Evolutionary conservation across 1,139 yeast species (phyloP).

Genomic region (Zygotorulaspora mrakii): DNA sequence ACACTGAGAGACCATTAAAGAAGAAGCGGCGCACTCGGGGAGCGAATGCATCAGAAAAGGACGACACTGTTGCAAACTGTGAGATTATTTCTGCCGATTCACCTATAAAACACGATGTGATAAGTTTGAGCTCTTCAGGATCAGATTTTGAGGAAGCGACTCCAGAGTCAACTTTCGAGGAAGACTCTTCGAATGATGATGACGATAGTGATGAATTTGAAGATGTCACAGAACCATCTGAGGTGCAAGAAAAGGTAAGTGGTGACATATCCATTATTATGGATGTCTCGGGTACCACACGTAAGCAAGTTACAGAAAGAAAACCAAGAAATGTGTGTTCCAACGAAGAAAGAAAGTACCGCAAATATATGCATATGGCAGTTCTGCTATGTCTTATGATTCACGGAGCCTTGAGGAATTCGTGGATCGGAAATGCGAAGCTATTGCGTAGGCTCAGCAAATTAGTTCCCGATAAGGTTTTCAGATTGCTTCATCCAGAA

Average conservation of each 20-base stretch:
- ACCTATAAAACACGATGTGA: slow-evolving; percentile 21
- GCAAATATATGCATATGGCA: slow-evolving; percentile 57
- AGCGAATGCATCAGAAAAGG: slow-evolving; percentile 2
- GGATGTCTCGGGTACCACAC: slow-evolving; percentile 10
- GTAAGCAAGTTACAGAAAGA: slow-evolving; percentile 25
- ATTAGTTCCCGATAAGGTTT: slow-evolving; percentile 47
- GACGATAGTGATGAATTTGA: slow-evolving; percentile 41
- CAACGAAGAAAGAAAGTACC: slow-evolving; percentile 50
- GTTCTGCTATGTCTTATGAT: slow-evolving; percentile 54
- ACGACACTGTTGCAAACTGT: background rate
- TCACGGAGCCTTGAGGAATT: slow-evolving; percentile 65
- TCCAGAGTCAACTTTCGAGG: slow-evolving; percentile 1
- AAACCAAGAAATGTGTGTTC: slow-evolving; percentile 41
- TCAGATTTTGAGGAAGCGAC: slow-evolving; percentile 1
- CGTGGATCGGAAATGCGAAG: slow-evolving; percentile 62
- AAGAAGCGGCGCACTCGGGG: slow-evolving; percentile 16
- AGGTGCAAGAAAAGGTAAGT: slow-evolving; percentile 12
- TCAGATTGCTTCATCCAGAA: slow-evolving; percentile 48
- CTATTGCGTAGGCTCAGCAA: slow-evolving; percentile 42
- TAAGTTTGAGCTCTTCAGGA: slow-evolving; percentile 7
- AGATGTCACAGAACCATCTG: slow-evolving; percentile 38
- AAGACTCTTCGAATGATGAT: slow-evolving; percentile 17
- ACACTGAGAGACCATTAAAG: slow-evolving; percentile 20
- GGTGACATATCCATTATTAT: slow-evolving; percentile 31
- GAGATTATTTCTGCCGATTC: slow-evolving; percentile 12